Evolutionary conservation across 371 early-diverging fungal species (phyloP).

Genomic region (Smittium mucronatum): DNA sequence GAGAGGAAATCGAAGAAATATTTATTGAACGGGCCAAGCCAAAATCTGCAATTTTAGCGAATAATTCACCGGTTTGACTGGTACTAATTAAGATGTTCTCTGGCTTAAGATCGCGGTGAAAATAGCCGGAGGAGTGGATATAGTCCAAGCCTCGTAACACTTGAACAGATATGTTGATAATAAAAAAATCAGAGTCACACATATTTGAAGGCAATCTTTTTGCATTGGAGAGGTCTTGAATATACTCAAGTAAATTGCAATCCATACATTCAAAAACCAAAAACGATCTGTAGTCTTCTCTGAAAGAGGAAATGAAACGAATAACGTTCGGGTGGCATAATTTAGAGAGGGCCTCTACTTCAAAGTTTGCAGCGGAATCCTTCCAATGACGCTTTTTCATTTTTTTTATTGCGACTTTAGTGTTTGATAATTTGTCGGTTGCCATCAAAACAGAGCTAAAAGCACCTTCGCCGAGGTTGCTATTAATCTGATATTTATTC

Average conservation of each 20-base stretch:
- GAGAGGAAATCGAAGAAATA: conserved; percentile 56
- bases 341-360: conserved; percentile 65
- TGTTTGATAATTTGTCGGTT: conserved; percentile 44
- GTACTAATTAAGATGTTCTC: conserved; percentile 54
- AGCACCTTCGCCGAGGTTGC: conserved; percentile 81
- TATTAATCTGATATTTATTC: conserved; percentile 52
- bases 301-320: conserved; percentile 62
- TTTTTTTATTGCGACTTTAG: conserved; percentile 86
- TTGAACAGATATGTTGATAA: conserved; percentile 57
- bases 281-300: conserved; percentile 66
- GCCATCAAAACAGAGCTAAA: conserved; percentile 81
- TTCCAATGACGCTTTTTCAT: conserved; percentile 70
- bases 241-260: conserved; percentile 65
- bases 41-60: conserved; percentile 87
- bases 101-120: conserved; percentile 93
- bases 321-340: conserved; percentile 79
- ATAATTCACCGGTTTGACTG: conserved; percentile 24
- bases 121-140: conserved; percentile 80
- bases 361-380: conserved; percentile 59
- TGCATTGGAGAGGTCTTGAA: conserved; percentile 52
- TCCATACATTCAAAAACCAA: conserved; percentile 92
- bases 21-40: conserved; percentile 80
- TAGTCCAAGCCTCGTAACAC: conserved; percentile 67
- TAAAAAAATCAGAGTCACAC: conserved; percentile 40
- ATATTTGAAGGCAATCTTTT: conserved; percentile 37